These are phyloP conservation scores for Takashimella tepidaria DNA, from an alignment of 1,284 basidiomycete species.

Conservation along the genomic window DNA sequence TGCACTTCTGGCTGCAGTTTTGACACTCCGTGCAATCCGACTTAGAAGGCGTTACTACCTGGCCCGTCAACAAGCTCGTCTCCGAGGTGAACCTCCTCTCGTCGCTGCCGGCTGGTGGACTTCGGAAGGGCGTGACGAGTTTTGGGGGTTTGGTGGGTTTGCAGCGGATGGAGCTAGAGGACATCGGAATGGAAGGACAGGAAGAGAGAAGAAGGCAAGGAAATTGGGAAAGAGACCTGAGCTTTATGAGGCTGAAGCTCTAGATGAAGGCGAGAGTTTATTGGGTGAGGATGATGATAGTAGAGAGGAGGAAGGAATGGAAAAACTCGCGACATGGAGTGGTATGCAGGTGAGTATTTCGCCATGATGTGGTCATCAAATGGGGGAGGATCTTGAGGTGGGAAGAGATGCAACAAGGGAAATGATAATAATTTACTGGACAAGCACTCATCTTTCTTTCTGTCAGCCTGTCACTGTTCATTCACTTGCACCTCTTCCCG, in stretches of 20 bases:
- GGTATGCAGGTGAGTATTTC: slow-evolving; percentile 8
- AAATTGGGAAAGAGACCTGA: slow-evolving; percentile 16
- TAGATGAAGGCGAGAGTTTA: slow-evolving; percentile 6
- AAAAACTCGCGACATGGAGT: slow-evolving; percentile 2
- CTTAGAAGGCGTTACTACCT: slow-evolving; percentile 28
- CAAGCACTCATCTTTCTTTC: slow-evolving; percentile 7
- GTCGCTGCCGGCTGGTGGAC: neutral
- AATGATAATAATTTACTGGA: slow-evolving; percentile 1
- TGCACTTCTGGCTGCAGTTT: slow-evolving; percentile 22
- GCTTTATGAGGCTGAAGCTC: slow-evolving; percentile 14
- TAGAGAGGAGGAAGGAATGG: slow-evolving; percentile 6
- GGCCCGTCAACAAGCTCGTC: slow-evolving; percentile 26
- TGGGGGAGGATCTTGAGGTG: too few species aligned
- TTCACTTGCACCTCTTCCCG: neutral
- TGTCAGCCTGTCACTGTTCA: neutral
- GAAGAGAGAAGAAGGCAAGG: slow-evolving; percentile 4
- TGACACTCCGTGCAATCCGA: slow-evolving; percentile 26
- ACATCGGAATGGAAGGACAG: neutral
- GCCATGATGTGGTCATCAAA: too few species aligned
- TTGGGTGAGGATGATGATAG: slow-evolving; percentile 7
- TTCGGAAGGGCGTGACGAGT: slow-evolving; percentile 14
- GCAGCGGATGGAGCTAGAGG: slow-evolving; percentile 5
- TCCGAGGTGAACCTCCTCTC: slow-evolving; percentile 22
- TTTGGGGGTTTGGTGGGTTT: slow-evolving; percentile 27
- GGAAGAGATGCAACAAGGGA: neutral